Evolutionary conservation across 192 early-diverging fungal species (phyloP).

Genomic region (Backusella macrospora): DNA sequence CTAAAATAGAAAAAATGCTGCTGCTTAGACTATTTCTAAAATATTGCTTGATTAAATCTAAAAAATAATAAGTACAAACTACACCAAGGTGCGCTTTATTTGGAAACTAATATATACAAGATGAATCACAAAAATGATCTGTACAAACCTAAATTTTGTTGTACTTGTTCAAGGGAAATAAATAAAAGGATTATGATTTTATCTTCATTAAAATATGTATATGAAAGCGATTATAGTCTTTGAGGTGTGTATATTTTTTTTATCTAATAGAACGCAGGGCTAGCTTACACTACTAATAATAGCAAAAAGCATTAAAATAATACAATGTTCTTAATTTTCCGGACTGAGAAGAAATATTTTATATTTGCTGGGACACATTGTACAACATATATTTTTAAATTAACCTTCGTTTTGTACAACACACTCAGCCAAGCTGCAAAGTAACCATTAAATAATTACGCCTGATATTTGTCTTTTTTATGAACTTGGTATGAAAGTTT

Average conservation of each 20-base stretch:
- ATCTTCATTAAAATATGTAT: background rate
- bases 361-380: background rate
- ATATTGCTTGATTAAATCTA: background rate
- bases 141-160: background rate
- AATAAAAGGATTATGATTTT: background rate
- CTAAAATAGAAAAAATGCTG: conserved; percentile 3
- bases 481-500: background rate
- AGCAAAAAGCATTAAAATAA: background rate
- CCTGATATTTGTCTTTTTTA: background rate
- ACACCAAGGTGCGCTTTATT: background rate
- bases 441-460: background rate
- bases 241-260: background rate
- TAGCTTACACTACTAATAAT: background rate
- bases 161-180: conserved; percentile 14
- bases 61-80: background rate
- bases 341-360: background rate
- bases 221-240: background rate
- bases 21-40: background rate
- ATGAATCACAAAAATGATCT: background rate
- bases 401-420: background rate
- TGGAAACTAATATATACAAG: background rate
- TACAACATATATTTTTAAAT: background rate
- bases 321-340: conserved; percentile 6
- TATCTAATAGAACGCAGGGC: background rate
- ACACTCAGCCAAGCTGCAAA: background rate